phyloP scores from a whole-genome alignment of 2,329 filamentous ascomycete species.

The Didymella sp. region DNA sequence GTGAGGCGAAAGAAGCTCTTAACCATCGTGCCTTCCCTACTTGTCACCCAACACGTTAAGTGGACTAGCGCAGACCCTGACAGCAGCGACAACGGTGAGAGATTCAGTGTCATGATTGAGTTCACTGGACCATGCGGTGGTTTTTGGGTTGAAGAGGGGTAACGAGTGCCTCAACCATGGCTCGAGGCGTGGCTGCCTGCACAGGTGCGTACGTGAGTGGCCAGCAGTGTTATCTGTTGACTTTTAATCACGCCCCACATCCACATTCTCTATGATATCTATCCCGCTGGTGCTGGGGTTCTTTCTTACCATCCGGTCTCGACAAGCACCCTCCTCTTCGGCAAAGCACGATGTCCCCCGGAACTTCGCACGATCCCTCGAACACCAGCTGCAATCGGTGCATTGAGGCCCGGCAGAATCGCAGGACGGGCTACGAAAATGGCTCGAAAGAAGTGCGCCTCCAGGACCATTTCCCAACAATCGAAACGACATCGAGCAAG shows the following conservation, averaged over 20 bases:
- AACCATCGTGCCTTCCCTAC: constrained; percentile 1
- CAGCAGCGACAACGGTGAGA: not conserved
- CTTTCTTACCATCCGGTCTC: not conserved
- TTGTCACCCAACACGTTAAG: not conserved
- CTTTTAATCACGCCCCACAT: not conserved
- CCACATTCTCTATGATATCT: not conserved
- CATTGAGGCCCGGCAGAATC: not conserved
- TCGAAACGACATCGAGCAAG: not conserved
- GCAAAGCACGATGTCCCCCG: not conserved
- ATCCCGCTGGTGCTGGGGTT: not conserved
- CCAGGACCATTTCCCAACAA: not conserved
- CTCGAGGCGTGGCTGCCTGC: not conserved
- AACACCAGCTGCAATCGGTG: not conserved
- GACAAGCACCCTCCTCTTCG: not conserved
- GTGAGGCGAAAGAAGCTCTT: not conserved
- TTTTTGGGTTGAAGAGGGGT: too few species aligned
- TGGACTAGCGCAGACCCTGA: not conserved
- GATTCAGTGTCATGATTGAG: not conserved
- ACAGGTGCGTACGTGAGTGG: not conserved
- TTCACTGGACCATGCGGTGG: not conserved
- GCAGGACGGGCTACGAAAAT: not conserved
- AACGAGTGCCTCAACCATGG: not conserved
- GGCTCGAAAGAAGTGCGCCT: not conserved
- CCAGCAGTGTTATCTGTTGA: not conserved
- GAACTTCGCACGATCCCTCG: not conserved